These are phyloP conservation scores for Pholiota conissans DNA, from an alignment of 768 basidiomycete genomes.

Conservation along the genomic window DNA sequence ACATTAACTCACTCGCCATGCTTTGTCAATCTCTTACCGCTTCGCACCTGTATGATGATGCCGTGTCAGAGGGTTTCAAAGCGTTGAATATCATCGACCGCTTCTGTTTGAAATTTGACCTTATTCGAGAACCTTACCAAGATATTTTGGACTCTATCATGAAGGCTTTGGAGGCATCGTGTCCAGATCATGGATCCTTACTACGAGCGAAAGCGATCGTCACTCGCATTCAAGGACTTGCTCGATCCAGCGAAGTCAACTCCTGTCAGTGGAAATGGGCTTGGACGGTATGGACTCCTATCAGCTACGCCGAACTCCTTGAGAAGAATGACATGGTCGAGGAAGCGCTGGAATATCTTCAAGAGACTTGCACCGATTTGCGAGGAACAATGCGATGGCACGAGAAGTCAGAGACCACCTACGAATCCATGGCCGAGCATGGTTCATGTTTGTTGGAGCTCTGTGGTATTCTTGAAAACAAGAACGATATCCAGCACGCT, in stretches of 20 bases:
- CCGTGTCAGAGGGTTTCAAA: too few relatives aligned
- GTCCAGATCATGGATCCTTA: neutral
- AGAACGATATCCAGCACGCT: neutral
- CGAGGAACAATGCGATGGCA: too few relatives aligned
- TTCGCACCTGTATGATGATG: neutral
- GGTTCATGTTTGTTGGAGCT: neutral
- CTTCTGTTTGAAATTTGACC: neutral
- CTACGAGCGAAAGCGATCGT: neutral
- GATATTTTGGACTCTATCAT: neutral
- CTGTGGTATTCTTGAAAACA: neutral
- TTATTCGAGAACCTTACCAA: neutral
- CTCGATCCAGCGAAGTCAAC: neutral
- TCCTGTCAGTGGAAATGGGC: neutral
- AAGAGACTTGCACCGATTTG: too few relatives aligned
- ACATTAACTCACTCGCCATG: neutral
- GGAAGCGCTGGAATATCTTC: neutral
- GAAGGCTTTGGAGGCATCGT: neutral
- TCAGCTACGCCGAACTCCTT: neutral
- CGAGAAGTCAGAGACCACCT: too few relatives aligned
- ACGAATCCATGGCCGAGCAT: neutral
- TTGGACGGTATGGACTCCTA: neutral
- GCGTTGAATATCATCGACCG: neutral
- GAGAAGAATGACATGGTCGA: neutral
- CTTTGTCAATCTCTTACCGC: neutral
- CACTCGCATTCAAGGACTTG: neutral